Evolutionary conservation across 352 stramenopile species (phyloP).

Genomic region (Globisporangium nagaii): DNA sequence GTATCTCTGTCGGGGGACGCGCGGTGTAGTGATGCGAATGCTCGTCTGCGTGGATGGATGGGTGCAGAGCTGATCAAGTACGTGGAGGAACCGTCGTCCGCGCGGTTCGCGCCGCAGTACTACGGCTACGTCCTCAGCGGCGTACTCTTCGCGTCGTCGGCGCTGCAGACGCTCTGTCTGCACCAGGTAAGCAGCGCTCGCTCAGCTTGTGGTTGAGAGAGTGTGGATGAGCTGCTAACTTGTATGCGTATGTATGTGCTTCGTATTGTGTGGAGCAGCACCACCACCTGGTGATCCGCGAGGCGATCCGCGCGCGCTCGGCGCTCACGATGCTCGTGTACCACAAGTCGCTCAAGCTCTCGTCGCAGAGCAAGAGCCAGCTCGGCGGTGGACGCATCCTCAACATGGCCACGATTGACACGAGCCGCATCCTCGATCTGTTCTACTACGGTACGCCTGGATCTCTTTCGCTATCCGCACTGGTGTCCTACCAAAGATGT

Average conservation of each 20-base stretch:
- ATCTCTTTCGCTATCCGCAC: no score
- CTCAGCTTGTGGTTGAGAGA: no score
- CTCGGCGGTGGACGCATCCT: conserved; percentile 81
- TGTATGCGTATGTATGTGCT: neutral
- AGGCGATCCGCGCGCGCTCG: conserved; percentile 57
- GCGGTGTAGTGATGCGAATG: neutral
- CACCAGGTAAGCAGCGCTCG: conserved; percentile 40
- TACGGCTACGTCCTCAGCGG: conserved; percentile 55
- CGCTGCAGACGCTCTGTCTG: conserved; percentile 50
- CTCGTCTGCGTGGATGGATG: neutral
- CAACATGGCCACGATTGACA: conserved; percentile 94
- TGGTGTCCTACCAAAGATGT: no score
- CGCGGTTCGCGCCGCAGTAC: conserved; percentile 34
- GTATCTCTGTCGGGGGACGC: neutral
- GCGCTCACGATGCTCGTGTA: conserved; percentile 66
- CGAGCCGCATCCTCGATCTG: conserved; percentile 86
- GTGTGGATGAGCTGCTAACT: no score
- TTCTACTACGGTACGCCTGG: conserved; percentile 36
- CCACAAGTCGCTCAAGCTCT: conserved; percentile 49
- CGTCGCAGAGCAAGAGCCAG: conserved; percentile 47
- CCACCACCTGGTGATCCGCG: conserved; percentile 55
- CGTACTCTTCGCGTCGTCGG: conserved; percentile 36
- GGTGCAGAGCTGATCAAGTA: conserved; percentile 49
- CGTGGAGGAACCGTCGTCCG: conserved; percentile 41
- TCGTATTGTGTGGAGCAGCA: conserved; percentile 34